These are phyloP conservation scores for Colletotrichum noveboracense DNA, from an alignment of 2,329 filamentous ascomycete species.

Conservation along the genomic window DNA sequence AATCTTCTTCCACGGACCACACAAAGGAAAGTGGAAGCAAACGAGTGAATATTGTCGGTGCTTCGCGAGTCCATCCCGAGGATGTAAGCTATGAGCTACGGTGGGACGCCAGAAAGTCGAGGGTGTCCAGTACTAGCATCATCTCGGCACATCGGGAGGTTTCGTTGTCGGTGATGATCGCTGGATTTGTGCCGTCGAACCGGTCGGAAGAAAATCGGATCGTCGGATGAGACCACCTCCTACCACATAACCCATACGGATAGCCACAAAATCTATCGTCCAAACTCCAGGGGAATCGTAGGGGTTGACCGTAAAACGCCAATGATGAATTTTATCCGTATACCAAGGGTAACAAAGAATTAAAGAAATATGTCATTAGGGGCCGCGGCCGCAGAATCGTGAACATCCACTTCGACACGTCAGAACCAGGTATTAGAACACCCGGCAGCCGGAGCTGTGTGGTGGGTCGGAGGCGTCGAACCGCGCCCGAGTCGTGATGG, in stretches of 20 bases:
- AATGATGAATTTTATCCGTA: conserved; percentile 25
- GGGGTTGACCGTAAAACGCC: conserved; percentile 18
- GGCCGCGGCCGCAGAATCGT: not conserved
- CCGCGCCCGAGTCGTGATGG: conserved; percentile 19
- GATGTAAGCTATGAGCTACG: not conserved
- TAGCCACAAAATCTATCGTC: conserved; percentile 20
- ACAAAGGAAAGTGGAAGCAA: not conserved
- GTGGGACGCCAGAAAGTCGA: too few species aligned
- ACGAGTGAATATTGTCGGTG: not conserved
- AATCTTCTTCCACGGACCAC: not conserved
- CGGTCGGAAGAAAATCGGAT: not conserved
- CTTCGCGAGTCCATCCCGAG: not conserved
- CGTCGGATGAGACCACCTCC: not conserved
- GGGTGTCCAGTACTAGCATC: not conserved
- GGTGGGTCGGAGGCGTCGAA: not conserved
- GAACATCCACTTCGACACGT: not conserved
- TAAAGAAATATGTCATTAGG: conserved; percentile 26
- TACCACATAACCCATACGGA: not conserved
- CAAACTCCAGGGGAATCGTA: conserved; percentile 18
- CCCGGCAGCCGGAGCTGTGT: not conserved
- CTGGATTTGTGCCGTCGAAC: not conserved
- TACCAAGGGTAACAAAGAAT: conserved; percentile 24
- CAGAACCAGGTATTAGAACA: not conserved
- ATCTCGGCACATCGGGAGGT: not conserved
- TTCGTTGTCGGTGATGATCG: not conserved